Evolutionary conservation across 768 basidiomycete genomes (phyloP).

Genomic region (Agaricus blazei): DNA sequence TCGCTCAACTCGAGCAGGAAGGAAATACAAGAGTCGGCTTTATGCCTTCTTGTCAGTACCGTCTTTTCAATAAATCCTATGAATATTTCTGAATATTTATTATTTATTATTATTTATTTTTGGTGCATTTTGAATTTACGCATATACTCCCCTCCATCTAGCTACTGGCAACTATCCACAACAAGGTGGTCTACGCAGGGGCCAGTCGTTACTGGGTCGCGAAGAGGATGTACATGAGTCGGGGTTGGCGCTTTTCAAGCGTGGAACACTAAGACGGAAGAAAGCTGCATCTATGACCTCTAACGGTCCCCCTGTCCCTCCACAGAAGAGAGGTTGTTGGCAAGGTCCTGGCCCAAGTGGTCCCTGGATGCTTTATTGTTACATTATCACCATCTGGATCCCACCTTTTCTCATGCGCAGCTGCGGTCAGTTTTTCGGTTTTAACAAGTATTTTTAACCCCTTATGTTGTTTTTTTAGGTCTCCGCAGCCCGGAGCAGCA

Average conservation of each 20-base stretch:
- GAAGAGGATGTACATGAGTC: constrained; percentile 92
- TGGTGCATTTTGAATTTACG: not conserved
- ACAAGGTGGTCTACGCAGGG: constrained; percentile 60
- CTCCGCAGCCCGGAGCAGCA: constrained; percentile 89
- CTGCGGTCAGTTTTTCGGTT: constrained; percentile 59
- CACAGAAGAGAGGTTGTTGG: constrained; percentile 50
- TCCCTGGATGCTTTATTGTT: constrained; percentile 94
- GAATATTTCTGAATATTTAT: not conserved
- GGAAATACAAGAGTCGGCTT: constrained; percentile 61
- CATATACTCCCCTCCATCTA: constrained; percentile 18
- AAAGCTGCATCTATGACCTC: constrained; percentile 42
- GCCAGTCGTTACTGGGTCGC: constrained; percentile 83
- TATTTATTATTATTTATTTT: constrained; percentile 6
- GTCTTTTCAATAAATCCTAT: constrained; percentile 5
- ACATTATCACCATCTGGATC: constrained; percentile 76
- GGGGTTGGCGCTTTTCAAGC: constrained; percentile 88
- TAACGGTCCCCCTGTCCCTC: constrained; percentile 28
- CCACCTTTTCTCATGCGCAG: constrained; percentile 70
- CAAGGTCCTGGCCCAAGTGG: constrained; percentile 87
- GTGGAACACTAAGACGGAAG: constrained; percentile 75
- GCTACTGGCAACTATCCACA: constrained; percentile 81
- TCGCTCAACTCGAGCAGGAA: constrained; percentile 71
- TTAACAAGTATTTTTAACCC: not conserved
- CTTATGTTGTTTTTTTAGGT: constrained; percentile 39
- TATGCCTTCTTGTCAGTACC: constrained; percentile 67